phyloP scores from a whole-genome alignment of 495 filamentous ascomycete species.

The Talaromyces ruber region DNA sequence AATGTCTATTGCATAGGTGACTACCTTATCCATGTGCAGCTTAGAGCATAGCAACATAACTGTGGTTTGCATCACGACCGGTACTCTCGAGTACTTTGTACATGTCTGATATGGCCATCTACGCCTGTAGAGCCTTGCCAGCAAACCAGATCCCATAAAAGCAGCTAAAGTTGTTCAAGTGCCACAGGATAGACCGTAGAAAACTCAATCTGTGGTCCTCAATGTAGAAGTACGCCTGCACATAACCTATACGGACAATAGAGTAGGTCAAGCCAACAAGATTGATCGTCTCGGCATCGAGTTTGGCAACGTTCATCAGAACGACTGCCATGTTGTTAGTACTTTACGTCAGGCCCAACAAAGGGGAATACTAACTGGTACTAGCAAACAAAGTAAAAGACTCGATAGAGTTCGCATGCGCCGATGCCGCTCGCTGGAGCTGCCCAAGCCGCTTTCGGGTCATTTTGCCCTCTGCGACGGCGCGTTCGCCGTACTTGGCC shows the following conservation, averaged over 20 bases:
- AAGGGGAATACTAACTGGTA: constrained; percentile 18
- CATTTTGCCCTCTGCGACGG: constrained; percentile 41
- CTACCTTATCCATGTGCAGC: neutral
- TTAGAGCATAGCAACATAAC: neutral
- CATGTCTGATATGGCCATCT: neutral
- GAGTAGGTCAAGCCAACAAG: constrained; percentile 34
- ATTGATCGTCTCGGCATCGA: constrained; percentile 31
- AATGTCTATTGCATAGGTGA: constrained; percentile 7
- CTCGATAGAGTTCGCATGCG: constrained; percentile 41
- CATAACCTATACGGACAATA: constrained; percentile 30
- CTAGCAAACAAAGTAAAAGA: constrained; percentile 38
- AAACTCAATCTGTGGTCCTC: constrained; percentile 24
- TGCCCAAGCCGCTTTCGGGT: constrained; percentile 31
- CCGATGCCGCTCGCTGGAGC: constrained; percentile 37
- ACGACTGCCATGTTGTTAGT: constrained; percentile 14
- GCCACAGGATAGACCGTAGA: constrained; percentile 36
- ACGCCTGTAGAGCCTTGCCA: constrained; percentile 16
- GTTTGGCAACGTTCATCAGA: constrained; percentile 21
- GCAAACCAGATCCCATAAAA: constrained; percentile 21
- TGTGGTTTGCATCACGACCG: neutral
- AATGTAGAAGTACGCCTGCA: constrained; percentile 28
- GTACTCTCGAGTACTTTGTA: neutral
- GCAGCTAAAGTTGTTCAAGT: constrained; percentile 37
- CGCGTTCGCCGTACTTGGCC: constrained; percentile 32
- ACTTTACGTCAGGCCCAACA: neutral